Evolutionary conservation across 2,329 filamentous ascomycete species (phyloP).

Genomic region (Pyrenochaeta sp.): DNA sequence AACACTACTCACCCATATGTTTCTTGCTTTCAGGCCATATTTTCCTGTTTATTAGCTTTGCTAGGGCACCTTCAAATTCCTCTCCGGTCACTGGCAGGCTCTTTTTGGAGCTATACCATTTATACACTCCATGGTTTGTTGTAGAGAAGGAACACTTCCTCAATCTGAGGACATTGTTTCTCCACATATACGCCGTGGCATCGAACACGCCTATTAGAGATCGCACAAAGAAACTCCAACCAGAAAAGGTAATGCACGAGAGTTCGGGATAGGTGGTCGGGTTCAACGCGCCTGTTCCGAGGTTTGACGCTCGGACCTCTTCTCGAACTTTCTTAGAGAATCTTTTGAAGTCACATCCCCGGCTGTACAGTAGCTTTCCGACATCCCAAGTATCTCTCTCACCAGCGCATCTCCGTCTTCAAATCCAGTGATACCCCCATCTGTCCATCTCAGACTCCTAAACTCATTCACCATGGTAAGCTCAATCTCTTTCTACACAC

Average conservation of each 20-base stretch:
- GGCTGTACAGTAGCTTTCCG: conserved; percentile 3
- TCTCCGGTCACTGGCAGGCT: conserved; percentile 31
- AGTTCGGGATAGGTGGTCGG: not conserved
- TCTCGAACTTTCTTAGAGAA: conserved; percentile 26
- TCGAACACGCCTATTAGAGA: conserved; percentile 9
- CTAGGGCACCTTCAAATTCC: conserved; percentile 37
- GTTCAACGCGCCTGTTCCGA: conserved; percentile 19
- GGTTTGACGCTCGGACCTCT: conserved; percentile 20
- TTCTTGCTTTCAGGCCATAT: conserved; percentile 1
- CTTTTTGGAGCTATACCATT: conserved; percentile 32
- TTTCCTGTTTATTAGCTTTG: conserved; percentile 9
- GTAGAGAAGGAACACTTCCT: conserved; percentile 39
- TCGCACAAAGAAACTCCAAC: not conserved
- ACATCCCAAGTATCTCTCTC: conserved; percentile 17
- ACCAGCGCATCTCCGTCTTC: conserved; percentile 13
- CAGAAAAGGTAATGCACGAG: conserved; percentile 16
- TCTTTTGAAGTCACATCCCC: conserved; percentile 8
- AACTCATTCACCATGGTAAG: conserved; percentile 28
- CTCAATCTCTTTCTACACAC: not conserved
- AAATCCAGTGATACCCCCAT: conserved; percentile 25
- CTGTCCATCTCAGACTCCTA: conserved; percentile 15
- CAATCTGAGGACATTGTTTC: conserved; percentile 43
- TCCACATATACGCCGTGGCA: conserved; percentile 45
- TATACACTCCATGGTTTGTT: conserved; percentile 18
- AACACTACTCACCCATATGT: conserved; percentile 25